phyloP scores from a whole-genome alignment of 1,139 yeast species.

The Blastobotrys serpentis region DNA sequence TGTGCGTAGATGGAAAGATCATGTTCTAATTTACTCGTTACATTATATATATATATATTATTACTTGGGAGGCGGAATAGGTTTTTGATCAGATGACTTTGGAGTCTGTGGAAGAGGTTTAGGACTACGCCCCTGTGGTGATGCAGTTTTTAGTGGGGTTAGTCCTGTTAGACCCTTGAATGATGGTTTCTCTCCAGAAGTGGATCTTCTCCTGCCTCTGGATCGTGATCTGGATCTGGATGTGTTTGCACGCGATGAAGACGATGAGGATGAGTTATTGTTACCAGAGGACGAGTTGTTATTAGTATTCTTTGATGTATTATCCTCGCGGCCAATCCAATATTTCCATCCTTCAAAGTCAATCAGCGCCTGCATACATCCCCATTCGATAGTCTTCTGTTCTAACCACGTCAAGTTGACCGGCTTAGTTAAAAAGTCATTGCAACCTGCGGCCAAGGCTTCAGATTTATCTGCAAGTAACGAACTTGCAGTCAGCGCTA shows the following conservation, averaged over 20 bases:
- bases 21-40: too few species aligned
- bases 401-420: conserved; percentile 93
- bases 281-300: not conserved
- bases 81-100: conserved; percentile 4
- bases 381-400: conserved; percentile 93
- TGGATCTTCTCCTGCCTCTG: not conserved
- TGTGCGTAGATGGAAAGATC: too few species aligned
- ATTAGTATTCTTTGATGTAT: conserved; percentile 1
- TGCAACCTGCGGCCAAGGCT: conserved; percentile 95
- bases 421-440: conserved; percentile 95
- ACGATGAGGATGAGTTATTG: not conserved
- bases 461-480: conserved; percentile 84
- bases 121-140: conserved; percentile 2
- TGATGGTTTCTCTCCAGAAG: conserved; percentile 5
- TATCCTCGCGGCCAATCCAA: conserved; percentile 52
- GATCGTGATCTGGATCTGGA: conserved; percentile 4
- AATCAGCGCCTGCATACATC: conserved; percentile 90
- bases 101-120: not conserved
- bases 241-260: not conserved
- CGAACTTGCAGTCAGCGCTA: conserved; percentile 91
- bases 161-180: conserved; percentile 1
- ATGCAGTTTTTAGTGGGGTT: conserved; percentile 3
- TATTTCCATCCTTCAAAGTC: conserved; percentile 96
- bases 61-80: not conserved
- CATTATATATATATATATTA: not conserved